Evolutionary conservation across 495 filamentous ascomycete species (phyloP).

Genomic region (Aspergillus sparsus): DNA sequence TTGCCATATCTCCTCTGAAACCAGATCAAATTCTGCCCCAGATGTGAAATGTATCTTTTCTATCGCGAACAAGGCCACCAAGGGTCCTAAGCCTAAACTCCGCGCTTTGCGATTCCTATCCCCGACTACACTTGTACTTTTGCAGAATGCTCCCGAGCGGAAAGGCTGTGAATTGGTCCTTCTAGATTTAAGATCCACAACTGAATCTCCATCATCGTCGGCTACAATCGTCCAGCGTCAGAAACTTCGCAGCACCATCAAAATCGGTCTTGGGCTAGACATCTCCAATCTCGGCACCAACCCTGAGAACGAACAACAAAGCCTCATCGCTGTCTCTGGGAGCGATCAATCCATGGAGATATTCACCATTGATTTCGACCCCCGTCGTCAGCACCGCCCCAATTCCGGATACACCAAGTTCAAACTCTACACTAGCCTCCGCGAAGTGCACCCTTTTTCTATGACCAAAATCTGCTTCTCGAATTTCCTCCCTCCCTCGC

Average conservation of each 20-base stretch:
- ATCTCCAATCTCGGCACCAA: conserved; percentile 63
- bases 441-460: conserved; percentile 74
- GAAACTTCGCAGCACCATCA: conserved; percentile 56
- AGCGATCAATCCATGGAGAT: conserved; percentile 80
- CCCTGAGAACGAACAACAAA: conserved; percentile 63
- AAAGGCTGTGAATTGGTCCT: conserved; percentile 71
- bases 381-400: conserved; percentile 29
- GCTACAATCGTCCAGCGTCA: conserved; percentile 53
- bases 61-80: conserved; percentile 53
- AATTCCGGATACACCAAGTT: conserved; percentile 55
- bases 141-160: conserved; percentile 55
- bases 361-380: conserved; percentile 65
- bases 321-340: conserved; percentile 77
- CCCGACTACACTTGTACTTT: conserved; percentile 47
- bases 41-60: conserved; percentile 60
- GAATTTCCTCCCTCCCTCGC: conserved; percentile 59
- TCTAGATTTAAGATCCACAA: conserved; percentile 42
- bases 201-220: conserved; percentile 20
- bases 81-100: conserved; percentile 50
- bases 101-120: conserved; percentile 77
- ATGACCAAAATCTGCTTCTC: conserved; percentile 88
- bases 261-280: conserved; percentile 72
- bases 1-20: conserved; percentile 38
- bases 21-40: conserved; percentile 46
- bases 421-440: conserved; percentile 61